Conservation (phyloP, 306 rosid species). For the Quercus dentata region DNA sequence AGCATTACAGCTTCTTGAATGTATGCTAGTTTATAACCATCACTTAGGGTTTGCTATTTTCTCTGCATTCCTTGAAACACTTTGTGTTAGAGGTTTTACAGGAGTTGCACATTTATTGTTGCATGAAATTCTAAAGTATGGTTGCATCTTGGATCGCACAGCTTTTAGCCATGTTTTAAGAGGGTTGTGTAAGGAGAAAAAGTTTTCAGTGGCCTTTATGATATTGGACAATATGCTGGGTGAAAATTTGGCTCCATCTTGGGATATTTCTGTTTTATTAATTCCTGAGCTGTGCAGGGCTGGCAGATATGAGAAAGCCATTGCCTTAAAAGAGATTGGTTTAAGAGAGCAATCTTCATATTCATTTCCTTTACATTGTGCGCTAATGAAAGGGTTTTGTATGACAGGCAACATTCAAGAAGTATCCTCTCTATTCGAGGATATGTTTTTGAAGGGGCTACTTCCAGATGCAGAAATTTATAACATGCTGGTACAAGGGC, state of each 20-base stretch:
- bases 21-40: slow-evolving; percentile 56
- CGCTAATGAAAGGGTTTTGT: slow-evolving; percentile 58
- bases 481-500: slow-evolving; percentile 58
- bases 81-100: slow-evolving; percentile 44
- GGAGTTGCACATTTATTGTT: slow-evolving; percentile 38
- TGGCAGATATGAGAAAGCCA: slow-evolving; percentile 48
- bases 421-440: slow-evolving; percentile 40
- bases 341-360: slow-evolving; percentile 37
- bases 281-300: slow-evolving; percentile 63
- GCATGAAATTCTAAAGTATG: slow-evolving; percentile 45
- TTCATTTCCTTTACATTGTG: slow-evolving; percentile 32
- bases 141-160: slow-evolving; percentile 39
- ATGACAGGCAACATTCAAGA: slow-evolving; percentile 42
- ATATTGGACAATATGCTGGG: slow-evolving; percentile 56
- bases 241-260: slow-evolving; percentile 39
- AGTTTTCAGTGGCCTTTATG: slow-evolving; percentile 44
- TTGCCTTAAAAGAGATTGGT: slow-evolving; percentile 49
- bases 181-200: slow-evolving; percentile 49
- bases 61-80: slow-evolving; percentile 46
- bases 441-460: slow-evolving; percentile 45
- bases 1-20: slow-evolving; percentile 63
- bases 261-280: slow-evolving; percentile 49
- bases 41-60: slow-evolving; percentile 43
- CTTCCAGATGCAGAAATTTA: slow-evolving; percentile 47
- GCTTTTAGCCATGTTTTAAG: slow-evolving; percentile 51